A percentile compares a stretch with the other conserved stretches of the same genome.
Evolutionary conservation across 805 yeast species (phyloP).

Genomic region (Candida krabiensis): DNA sequence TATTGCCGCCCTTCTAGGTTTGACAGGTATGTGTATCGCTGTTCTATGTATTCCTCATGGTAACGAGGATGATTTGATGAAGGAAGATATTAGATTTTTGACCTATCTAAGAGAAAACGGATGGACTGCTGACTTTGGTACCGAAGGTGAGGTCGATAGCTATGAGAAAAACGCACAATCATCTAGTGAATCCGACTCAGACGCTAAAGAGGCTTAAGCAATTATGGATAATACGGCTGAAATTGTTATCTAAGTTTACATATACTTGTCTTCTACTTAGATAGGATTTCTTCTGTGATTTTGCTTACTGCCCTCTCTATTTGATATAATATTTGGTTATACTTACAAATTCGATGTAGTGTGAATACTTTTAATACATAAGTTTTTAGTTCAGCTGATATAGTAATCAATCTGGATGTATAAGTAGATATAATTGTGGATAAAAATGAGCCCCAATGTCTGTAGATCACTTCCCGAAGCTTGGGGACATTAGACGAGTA

Average conservation of each 20-base stretch:
- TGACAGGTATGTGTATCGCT: slow-evolving; percentile 60
- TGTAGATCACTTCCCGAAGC: too few species aligned
- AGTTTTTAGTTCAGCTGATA: too few species aligned
- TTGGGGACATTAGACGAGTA: slow-evolving; percentile 35
- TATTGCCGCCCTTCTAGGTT: slow-evolving; percentile 73
- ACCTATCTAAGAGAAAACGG: slow-evolving; percentile 46
- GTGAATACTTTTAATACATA: too few species aligned
- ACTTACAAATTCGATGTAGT: too few species aligned
- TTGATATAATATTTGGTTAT: too few species aligned
- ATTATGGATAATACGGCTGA: too few species aligned
- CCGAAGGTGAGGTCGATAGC: slow-evolving; percentile 59
- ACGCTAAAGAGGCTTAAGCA: too few species aligned
- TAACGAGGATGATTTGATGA: slow-evolving; percentile 61
- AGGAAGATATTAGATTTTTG: slow-evolving; percentile 46
- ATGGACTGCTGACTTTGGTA: slow-evolving; percentile 51
- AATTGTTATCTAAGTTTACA: too few species aligned
- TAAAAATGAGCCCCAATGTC: too few species aligned
- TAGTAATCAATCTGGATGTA: not conserved
- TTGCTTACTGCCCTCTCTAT: too few species aligned
- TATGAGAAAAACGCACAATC: slow-evolving; percentile 42
- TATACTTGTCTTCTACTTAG: too few species aligned
- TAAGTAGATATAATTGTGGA: slow-evolving; percentile 42
- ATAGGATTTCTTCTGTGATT: too few species aligned
- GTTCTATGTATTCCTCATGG: slow-evolving; percentile 66
- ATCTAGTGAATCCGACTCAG: not conserved